Evolutionary conservation across 345 rosid genomes (phyloP).

Genomic region (Aethionema arabicum): DNA sequence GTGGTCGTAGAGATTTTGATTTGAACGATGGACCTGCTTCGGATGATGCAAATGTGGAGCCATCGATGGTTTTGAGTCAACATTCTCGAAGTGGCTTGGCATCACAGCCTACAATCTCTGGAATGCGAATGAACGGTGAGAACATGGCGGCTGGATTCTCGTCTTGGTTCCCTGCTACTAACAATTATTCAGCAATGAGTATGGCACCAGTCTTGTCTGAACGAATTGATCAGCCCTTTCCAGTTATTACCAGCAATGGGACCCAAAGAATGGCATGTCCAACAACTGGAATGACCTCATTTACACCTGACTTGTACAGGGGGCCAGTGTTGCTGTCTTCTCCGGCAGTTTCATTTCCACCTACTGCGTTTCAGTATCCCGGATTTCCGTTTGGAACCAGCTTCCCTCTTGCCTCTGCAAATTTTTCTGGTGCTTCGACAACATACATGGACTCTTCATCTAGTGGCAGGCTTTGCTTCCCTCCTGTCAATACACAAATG

Average conservation of each 20-base stretch:
- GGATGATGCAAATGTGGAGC: constrained; percentile 59
- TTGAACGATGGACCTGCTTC: constrained; percentile 78
- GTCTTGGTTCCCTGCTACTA: constrained; percentile 66
- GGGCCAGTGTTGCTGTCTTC: constrained; percentile 72
- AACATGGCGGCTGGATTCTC: constrained; percentile 58
- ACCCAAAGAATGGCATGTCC: constrained; percentile 68
- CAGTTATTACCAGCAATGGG: constrained; percentile 54
- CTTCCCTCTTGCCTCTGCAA: constrained; percentile 59
- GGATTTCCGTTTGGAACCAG: constrained; percentile 57
- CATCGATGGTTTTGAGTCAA: constrained; percentile 46
- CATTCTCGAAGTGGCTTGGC: constrained; percentile 43
- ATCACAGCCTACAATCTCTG: constrained; percentile 54
- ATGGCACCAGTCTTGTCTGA: constrained; percentile 62
- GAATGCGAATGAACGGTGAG: constrained; percentile 46
- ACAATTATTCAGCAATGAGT: constrained; percentile 52
- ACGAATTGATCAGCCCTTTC: constrained; percentile 67
- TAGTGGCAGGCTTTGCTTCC: no score
- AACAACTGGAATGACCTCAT: constrained; percentile 50
- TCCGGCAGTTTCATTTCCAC: constrained; percentile 67
- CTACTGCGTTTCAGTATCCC: constrained; percentile 71
- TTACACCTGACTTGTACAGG: constrained; percentile 60
- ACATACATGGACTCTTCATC: constrained; percentile 65
- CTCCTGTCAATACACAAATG: no score
- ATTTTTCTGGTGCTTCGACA: constrained; percentile 68
- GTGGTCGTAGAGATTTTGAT: constrained; percentile 63